Percentiles rank a stretch among this genome's conserved stretches.
Evolutionary conservation across 2,329 filamentous ascomycete genomes (phyloP).

Genomic region (Penicillium palitans): DNA sequence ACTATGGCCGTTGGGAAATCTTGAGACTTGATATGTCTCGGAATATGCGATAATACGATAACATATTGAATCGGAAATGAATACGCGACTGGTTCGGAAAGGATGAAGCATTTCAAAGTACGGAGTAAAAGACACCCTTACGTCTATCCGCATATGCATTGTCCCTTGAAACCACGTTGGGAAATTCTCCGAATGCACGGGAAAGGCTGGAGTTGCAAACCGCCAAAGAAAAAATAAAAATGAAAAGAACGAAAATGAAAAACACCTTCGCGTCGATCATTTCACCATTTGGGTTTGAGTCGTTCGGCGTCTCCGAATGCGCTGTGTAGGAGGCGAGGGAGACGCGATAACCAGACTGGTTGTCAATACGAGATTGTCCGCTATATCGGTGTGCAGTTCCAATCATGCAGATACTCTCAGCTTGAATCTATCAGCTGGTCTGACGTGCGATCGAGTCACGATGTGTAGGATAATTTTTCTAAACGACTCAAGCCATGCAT

Average conservation of each 20-base stretch:
- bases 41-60: not conserved
- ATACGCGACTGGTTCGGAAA: not conserved
- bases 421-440: conserved; percentile 10
- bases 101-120: not conserved
- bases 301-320: conserved; percentile 28
- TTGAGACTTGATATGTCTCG: not conserved
- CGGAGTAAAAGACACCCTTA: not conserved
- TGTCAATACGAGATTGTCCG: conserved; percentile 6
- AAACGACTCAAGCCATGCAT: conserved; percentile 7
- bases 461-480: not conserved
- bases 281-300: not conserved
- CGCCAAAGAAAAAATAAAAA: not conserved
- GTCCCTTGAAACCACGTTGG: conserved; percentile 12
- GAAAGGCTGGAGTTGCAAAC: not conserved
- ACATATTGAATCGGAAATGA: not conserved
- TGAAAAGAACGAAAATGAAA: not conserved
- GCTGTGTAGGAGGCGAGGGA: conserved; percentile 24
- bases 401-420: conserved; percentile 12
- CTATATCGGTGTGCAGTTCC: not conserved
- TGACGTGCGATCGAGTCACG: not conserved
- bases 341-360: conserved; percentile 16
- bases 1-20: conserved; percentile 18
- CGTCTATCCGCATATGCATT: conserved; percentile 10
- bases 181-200: conserved; percentile 24
- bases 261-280: not conserved